Percentiles rank a stretch among this genome's conserved stretches.
phyloP scores from a whole-genome alignment of 2,329 filamentous ascomycete genomes.

The Diaporthe eres region DNA sequence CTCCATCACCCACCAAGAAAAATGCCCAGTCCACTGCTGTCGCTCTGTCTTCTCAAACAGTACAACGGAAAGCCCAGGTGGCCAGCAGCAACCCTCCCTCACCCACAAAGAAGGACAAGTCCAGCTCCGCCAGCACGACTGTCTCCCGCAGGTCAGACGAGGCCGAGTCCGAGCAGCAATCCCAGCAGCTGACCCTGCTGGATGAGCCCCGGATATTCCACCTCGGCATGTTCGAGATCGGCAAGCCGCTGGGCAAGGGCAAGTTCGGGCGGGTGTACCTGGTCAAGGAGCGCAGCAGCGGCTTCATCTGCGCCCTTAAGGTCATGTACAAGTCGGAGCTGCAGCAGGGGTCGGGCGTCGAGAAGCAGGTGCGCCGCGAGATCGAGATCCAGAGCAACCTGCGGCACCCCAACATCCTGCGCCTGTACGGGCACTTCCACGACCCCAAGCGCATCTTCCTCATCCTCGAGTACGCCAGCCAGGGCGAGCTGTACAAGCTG shows the following conservation, averaged over 20 bases:
- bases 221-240: constrained; percentile 95
- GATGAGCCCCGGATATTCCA: constrained; percentile 77
- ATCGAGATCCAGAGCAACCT: constrained; percentile 93
- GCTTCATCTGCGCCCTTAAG: constrained; percentile 89
- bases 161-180: constrained; percentile 64
- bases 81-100: constrained; percentile 59
- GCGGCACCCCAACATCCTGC: constrained; percentile 86
- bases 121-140: constrained; percentile 52
- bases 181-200: constrained; percentile 64
- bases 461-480: constrained; percentile 88
- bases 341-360: constrained; percentile 80
- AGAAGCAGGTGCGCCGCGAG: constrained; percentile 89
- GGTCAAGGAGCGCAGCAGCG: constrained; percentile 81
- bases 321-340: constrained; percentile 88
- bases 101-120: constrained; percentile 66
- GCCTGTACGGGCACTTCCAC: constrained; percentile 90
- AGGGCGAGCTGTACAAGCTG: constrained; percentile 91
- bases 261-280: constrained; percentile 92
- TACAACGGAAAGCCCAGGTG: constrained; percentile 62
- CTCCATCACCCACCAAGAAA: constrained; percentile 43
- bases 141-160: constrained; percentile 62
- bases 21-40: constrained; percentile 64
- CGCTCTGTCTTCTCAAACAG: constrained; percentile 76
- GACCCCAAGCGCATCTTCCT: constrained; percentile 90
- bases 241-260: constrained; percentile 86